phyloP scores from a whole-genome alignment of 306 rosid genomes.

The Pterocarpus macrocarpus region DNA sequence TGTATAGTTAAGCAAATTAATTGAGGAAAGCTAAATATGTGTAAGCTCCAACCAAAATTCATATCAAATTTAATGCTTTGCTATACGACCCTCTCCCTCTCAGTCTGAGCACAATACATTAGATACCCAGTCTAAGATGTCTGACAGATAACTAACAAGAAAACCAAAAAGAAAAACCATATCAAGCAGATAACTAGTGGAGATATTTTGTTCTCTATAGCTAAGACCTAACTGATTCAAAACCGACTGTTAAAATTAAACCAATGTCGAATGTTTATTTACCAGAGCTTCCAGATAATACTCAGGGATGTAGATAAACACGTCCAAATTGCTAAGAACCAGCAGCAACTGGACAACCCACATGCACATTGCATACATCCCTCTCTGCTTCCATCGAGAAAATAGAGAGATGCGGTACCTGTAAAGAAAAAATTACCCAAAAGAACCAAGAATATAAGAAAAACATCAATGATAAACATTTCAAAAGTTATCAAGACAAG shows the following conservation, averaged over 20 bases:
- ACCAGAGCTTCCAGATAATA: constrained; percentile 93
- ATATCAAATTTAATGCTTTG: constrained; percentile 12
- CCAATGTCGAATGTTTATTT: constrained; percentile 43
- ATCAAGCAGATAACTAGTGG: constrained; percentile 5
- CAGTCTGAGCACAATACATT: background rate
- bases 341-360: constrained; percentile 96
- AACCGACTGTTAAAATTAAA: constrained; percentile 26
- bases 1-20: constrained; percentile 34
- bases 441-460: background rate
- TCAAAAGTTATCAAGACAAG: background rate
- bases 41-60: constrained; percentile 22
- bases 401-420: constrained; percentile 87
- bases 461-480: constrained; percentile 4
- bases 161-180: background rate
- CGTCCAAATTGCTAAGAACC: constrained; percentile 83
- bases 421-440: constrained; percentile 30
- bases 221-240: constrained; percentile 17
- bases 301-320: constrained; percentile 89
- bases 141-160: constrained; percentile 26
- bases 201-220: constrained; percentile 25
- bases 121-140: constrained; percentile 31
- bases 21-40: background rate
- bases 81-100: constrained; percentile 28
- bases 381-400: constrained; percentile 96
- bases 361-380: constrained; percentile 97